Conservation (phyloP, 1,284 basidiomycete genomes). For the Heterobasidion irregulare region DNA sequence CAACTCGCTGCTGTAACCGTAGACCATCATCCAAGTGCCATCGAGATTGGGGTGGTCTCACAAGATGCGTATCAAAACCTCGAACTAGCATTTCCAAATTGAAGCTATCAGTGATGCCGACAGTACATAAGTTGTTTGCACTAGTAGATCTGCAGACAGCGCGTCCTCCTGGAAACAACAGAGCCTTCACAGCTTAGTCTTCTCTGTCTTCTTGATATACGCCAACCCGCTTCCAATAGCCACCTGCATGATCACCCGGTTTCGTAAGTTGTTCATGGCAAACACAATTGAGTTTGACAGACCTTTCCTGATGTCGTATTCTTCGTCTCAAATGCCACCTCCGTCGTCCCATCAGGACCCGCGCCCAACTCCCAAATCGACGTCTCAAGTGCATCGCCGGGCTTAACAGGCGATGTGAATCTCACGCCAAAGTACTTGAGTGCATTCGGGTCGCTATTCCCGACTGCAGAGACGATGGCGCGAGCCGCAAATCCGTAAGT, state of each 20-base stretch:
- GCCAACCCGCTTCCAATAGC: conserved; percentile 50
- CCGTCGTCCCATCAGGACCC: conserved; percentile 55
- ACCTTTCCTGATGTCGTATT: conserved; percentile 66
- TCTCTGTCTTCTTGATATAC: conserved; percentile 44
- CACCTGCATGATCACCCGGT: conserved; percentile 23
- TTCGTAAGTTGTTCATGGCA: not conserved
- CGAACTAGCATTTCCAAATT: too few species aligned
- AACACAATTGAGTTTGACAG: conserved; percentile 7
- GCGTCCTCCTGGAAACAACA: not conserved
- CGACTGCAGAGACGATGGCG: conserved; percentile 55
- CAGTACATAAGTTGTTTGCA: too few species aligned
- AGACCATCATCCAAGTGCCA: too few species aligned
- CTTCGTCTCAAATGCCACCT: conserved; percentile 68
- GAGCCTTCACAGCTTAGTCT: conserved; percentile 39
- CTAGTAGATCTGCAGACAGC: too few species aligned
- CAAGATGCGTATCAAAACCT: too few species aligned
- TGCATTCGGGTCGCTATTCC: conserved; percentile 46
- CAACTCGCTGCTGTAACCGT: too few species aligned
- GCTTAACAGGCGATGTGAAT: conserved; percentile 76
- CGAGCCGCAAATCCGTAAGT: conserved; percentile 75
- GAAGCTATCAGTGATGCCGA: too few species aligned
- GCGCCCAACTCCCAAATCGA: conserved; percentile 68
- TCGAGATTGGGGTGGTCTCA: too few species aligned
- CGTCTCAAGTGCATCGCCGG: conserved; percentile 74
- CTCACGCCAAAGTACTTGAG: conserved; percentile 62